phyloP scores from a whole-genome alignment of 306 rosid species.

The Vigna trinervia region DNA sequence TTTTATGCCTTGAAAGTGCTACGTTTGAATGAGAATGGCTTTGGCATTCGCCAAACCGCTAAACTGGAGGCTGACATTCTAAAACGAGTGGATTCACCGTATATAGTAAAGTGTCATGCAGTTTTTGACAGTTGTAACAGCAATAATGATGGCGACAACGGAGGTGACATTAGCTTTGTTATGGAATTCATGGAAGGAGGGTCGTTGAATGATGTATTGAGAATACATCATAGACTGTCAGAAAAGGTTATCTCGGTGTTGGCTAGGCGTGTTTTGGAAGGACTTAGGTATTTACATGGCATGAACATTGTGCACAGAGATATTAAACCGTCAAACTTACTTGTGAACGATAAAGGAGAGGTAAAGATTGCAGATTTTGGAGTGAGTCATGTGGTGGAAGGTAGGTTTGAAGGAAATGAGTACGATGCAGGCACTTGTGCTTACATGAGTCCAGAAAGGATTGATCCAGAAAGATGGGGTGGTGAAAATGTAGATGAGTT shows the following conservation, averaged over 20 bases:
- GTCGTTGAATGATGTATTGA: slow-evolving; percentile 59
- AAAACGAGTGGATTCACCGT: slow-evolving; percentile 60
- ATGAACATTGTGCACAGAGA: slow-evolving; percentile 74
- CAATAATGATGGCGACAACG: not conserved
- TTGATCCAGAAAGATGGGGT: slow-evolving; percentile 67
- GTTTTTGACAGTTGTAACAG: slow-evolving; percentile 45
- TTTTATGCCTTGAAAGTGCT: slow-evolving; percentile 68
- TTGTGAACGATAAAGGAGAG: slow-evolving; percentile 56
- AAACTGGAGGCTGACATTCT: slow-evolving; percentile 67
- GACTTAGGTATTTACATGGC: slow-evolving; percentile 60
- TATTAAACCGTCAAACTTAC: slow-evolving; percentile 74
- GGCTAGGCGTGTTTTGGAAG: slow-evolving; percentile 58
- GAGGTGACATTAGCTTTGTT: slow-evolving; percentile 49
- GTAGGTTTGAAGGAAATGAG: slow-evolving; percentile 25
- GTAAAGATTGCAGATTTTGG: slow-evolving; percentile 87
- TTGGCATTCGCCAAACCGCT: slow-evolving; percentile 45
- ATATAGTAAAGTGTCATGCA: slow-evolving; percentile 60
- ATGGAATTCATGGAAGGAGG: slow-evolving; percentile 78
- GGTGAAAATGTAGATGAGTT: slow-evolving; percentile 57
- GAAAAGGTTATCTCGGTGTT: slow-evolving; percentile 55
- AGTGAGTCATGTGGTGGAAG: slow-evolving; percentile 54
- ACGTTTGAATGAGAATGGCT: slow-evolving; percentile 41
- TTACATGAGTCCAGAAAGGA: slow-evolving; percentile 78
- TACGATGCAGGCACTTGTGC: slow-evolving; percentile 60
- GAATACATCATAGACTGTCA: slow-evolving; percentile 41